phyloP scores from a whole-genome alignment of 2,329 filamentous ascomycete genomes.

The Hypoxylon sp. region DNA sequence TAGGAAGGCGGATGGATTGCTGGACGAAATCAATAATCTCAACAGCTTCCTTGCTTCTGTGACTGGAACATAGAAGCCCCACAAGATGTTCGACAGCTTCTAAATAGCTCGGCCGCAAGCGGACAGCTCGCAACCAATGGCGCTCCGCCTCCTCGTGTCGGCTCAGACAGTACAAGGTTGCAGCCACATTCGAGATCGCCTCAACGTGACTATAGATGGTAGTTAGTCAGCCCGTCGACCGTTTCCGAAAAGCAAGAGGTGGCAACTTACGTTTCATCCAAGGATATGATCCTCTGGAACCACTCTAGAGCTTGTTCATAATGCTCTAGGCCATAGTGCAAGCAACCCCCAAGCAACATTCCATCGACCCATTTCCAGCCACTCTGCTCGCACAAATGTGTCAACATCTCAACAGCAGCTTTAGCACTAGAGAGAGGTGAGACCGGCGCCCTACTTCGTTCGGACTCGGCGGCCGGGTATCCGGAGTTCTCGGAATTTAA shows the following conservation, averaged over 20 bases:
- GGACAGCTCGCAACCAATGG: slow-evolving; percentile 88
- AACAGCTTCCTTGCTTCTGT: slow-evolving; percentile 87
- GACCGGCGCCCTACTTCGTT: slow-evolving; percentile 48
- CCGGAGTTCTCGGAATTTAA: slow-evolving; percentile 46
- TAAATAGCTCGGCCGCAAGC: slow-evolving; percentile 86
- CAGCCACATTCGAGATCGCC: slow-evolving; percentile 92
- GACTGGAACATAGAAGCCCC: slow-evolving; percentile 84
- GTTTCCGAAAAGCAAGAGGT: neutral
- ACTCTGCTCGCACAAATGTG: slow-evolving; percentile 82
- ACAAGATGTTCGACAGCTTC: slow-evolving; percentile 97
- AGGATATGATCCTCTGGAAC: slow-evolving; percentile 75
- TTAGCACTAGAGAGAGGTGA: slow-evolving; percentile 71
- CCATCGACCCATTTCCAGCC: slow-evolving; percentile 93
- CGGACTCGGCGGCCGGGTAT: slow-evolving; percentile 37
- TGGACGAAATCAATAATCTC: slow-evolving; percentile 90
- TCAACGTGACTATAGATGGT: slow-evolving; percentile 79
- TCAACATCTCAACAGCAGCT: slow-evolving; percentile 79
- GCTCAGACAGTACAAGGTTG: slow-evolving; percentile 86
- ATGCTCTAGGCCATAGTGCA: slow-evolving; percentile 90
- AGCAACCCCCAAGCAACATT: slow-evolving; percentile 89
- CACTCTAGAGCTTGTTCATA: slow-evolving; percentile 83
- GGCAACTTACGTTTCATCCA: slow-evolving; percentile 68
- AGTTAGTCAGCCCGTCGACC: slow-evolving; percentile 18
- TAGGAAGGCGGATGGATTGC: slow-evolving; percentile 71
- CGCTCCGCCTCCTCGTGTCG: slow-evolving; percentile 86